Evolutionary conservation across 176 grass and related monocot genomes (phyloP), one percentile per base, ranked within the genome.

Genomic region (Ensete ventricosum): DNA sequence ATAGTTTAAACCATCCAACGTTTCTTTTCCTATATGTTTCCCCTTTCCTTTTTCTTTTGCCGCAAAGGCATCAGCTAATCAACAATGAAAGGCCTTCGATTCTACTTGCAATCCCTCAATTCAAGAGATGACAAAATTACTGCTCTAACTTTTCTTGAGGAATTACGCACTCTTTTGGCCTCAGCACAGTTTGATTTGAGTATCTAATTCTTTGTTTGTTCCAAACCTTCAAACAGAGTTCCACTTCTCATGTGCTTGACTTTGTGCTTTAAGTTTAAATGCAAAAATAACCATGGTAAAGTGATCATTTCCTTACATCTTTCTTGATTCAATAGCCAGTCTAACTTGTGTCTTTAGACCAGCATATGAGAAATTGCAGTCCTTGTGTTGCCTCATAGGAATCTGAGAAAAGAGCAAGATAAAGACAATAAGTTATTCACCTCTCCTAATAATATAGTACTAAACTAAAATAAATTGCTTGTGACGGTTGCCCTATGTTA

Each of bases 331-430:
- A 83, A 93, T 98, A 63, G 90, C 90, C 68, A 93, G 54, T 85
- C 90, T 86, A 78, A 98, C 88, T 98, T 98, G 94, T 81, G 94
- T 93, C 88, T 98, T 93, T 72, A 98, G 80, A 67, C 94, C 94
- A 79, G 94, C 94, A 91, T 98, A 98, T 59, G 94, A 98, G 71
- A 98, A 98, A 83, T 98, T 98, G 82, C 94, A 98, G 83, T 98
- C 90, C 84, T 98, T 98, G 64, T 98, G 88, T 72, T 93, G 94
- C 72, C 86, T 73, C 94, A 98, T 98, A 22, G 94, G 88, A 85
- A 98, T 85, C 94, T 98, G 62, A 43, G 81, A 69, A 62, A 78
- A 63, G 62, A 55, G 54, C 20, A 25, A 75, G 43, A 54, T 2
- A 59, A 70, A 19, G 10, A 71, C 27, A 20, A 64, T 49, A 71